Evolutionary conservation across 2,329 filamentous ascomycete species (phyloP), one percentile per base, ranked within the genome.

Genomic region (Kalaharituber pfeilii): DNA sequence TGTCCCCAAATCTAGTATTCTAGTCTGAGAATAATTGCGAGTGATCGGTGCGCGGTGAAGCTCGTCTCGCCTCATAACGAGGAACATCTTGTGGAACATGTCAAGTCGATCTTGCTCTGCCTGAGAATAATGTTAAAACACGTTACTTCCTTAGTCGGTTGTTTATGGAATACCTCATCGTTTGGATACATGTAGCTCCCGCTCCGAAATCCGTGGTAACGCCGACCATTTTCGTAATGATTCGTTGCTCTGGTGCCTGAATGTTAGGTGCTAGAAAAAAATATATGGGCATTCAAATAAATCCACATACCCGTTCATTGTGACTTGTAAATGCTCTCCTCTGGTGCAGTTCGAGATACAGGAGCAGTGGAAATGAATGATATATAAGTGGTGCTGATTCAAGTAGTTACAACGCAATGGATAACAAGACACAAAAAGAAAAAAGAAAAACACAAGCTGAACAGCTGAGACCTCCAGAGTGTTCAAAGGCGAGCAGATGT

Each of bases 21-120:
- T 60, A 9, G 53, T 56, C 45, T 57, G 63, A 30, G 55, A 49
- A 52, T 58, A 51, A 9, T 68, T 63, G 56, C 68, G 60, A 57
- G 67, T 63, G 50, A 72, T 65, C 33, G 72, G 70, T 57, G 73
- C 68, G 65, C 68, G 64, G 61, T 71, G 67, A 62, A 74, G 63
- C 62, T 73, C 67, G 33, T 74, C 71, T 44, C 71, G 68, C 59
- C 82, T 78, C 50, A 78, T 78, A 20, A 83, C 75, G 15, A 75
- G 72, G 64, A 87, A 83, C 61, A 89, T 72, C 64, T 85, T 84
- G 71, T 93, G 84, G 65, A 86, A 82, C 49, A 89, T 81, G 65
- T 93, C 86, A 65, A 89, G 75, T 60, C 84, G 78, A 66, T 87
- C 82, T 64, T 81, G 77, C 67, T 91, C 86, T 58, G 30, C 29